A percentile compares a stretch with the other conserved stretches of the same genome.
Evolutionary conservation across 495 filamentous ascomycete genomes (phyloP).

Genomic region (Jackrogersella multiformis): DNA sequence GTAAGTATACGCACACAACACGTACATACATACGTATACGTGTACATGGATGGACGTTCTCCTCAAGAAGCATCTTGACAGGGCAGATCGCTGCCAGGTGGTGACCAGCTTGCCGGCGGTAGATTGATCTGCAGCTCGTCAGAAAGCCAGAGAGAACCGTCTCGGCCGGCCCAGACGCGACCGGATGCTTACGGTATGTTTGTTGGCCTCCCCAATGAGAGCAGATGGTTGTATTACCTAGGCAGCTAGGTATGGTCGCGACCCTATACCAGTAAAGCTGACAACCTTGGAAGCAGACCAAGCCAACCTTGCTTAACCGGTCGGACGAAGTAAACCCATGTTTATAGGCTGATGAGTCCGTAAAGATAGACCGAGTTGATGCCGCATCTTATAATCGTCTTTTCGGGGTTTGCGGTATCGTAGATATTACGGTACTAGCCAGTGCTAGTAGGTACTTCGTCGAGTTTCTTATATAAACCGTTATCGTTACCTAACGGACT

Average conservation of each 20-base stretch:
- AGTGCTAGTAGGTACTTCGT: no score
- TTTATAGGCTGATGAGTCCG: slow-evolving; percentile 23
- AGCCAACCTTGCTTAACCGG: slow-evolving; percentile 25
- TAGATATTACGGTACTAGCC: slow-evolving; percentile 1
- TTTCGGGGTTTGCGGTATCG: not conserved
- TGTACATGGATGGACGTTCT: not conserved
- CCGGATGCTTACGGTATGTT: slow-evolving; percentile 26
- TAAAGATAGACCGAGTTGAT: slow-evolving; percentile 34
- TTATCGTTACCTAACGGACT: no score
- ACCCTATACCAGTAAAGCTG: slow-evolving; percentile 27
- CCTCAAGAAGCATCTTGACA: slow-evolving; percentile 12
- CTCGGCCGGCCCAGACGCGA: slow-evolving; percentile 40
- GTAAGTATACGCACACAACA: no score
- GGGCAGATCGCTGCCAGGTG: slow-evolving; percentile 16
- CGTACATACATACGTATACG: not conserved
- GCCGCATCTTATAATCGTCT: slow-evolving; percentile 14
- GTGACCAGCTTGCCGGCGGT: slow-evolving; percentile 17
- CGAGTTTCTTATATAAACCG: no score
- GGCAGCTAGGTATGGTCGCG: slow-evolving; percentile 18
- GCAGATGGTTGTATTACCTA: slow-evolving; percentile 2
- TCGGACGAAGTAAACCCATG: slow-evolving; percentile 29
- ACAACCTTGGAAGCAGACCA: slow-evolving; percentile 1
- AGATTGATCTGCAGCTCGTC: slow-evolving; percentile 21
- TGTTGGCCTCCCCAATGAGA: slow-evolving; percentile 24
- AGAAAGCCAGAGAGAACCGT: slow-evolving; percentile 19